phyloP scores from a whole-genome alignment of 768 basidiomycete genomes.

The Crassisporium funariophilum region DNA sequence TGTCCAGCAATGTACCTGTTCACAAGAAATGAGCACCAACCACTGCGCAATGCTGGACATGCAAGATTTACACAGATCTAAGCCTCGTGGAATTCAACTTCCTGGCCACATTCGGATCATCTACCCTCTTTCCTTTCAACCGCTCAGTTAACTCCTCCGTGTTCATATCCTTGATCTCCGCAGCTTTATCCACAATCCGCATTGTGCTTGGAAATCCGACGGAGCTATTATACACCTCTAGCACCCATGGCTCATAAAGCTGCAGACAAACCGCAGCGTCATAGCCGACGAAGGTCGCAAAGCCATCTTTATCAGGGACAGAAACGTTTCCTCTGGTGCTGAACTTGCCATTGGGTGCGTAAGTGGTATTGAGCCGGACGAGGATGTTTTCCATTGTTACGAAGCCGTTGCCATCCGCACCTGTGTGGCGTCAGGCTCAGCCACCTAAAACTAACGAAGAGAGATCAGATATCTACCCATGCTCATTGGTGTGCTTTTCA shows the following conservation, averaged over 20 bases:
- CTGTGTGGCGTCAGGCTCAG: constrained; percentile 11
- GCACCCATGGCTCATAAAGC: constrained; percentile 43
- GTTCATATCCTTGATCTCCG: constrained; percentile 23
- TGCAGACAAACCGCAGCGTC: constrained; percentile 43
- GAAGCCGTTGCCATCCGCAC: constrained; percentile 35
- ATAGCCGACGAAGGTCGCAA: constrained; percentile 36
- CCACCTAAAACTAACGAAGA: not conserved
- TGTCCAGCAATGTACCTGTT: constrained; percentile 33
- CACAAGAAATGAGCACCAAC: not conserved
- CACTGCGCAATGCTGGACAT: not conserved
- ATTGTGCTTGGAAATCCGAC: constrained; percentile 30
- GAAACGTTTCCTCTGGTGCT: constrained; percentile 16
- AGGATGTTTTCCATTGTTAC: constrained; percentile 36
- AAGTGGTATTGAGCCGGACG: constrained; percentile 37
- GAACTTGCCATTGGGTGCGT: constrained; percentile 34
- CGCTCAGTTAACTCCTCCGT: constrained; percentile 19
- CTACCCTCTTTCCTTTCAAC: constrained; percentile 20
- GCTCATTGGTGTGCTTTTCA: constrained; percentile 28
- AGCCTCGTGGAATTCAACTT: constrained; percentile 32
- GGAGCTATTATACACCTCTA: constrained; percentile 39
- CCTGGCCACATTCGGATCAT: constrained; percentile 20
- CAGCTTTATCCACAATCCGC: constrained; percentile 34
- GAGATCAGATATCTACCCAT: constrained; percentile 21
- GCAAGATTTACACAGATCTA: constrained; percentile 22
- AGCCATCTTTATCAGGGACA: constrained; percentile 26